Evolutionary conservation across 169 alveolate species (phyloP).

Genomic region (Babesia bovis): DNA sequence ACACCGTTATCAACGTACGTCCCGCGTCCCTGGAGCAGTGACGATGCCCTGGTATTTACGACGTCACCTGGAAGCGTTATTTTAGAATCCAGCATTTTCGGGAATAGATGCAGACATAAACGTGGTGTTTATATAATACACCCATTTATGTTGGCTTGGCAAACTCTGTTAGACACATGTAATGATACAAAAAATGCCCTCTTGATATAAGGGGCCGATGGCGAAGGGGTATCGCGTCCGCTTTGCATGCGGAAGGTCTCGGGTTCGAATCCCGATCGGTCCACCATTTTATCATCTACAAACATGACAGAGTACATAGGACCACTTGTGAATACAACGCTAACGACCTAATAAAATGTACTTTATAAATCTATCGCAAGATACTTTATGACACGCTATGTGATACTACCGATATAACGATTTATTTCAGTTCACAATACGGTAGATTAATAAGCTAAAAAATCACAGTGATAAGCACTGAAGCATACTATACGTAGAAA

Average conservation of each 20-base stretch:
- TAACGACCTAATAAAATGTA: no score
- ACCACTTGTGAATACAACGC: no score
- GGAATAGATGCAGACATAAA: background rate
- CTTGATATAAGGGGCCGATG: slow-evolving; percentile 62
- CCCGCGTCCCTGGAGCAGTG: slow-evolving; percentile 61
- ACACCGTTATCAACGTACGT: slow-evolving; percentile 35
- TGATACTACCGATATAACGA: no score
- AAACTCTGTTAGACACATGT: background rate
- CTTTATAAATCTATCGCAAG: no score
- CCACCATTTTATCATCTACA: slow-evolving; percentile 31
- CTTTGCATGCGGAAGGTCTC: slow-evolving; percentile 59
- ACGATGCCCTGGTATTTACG: slow-evolving; percentile 35
- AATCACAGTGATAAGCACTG: no score
- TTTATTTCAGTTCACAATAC: no score
- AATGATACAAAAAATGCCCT: slow-evolving; percentile 14
- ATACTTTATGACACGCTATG: no score
- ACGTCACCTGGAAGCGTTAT: slow-evolving; percentile 64
- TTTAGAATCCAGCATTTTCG: slow-evolving; percentile 10
- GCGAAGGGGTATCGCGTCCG: slow-evolving; percentile 66
- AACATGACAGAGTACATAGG: no score
- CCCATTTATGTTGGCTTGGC: background rate
- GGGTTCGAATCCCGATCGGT: slow-evolving; percentile 70
- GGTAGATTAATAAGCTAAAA: no score
- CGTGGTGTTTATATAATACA: background rate
- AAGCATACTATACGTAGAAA: no score